These are phyloP conservation scores for Magnaporthales sp. DNA, from an alignment of 2,329 filamentous ascomycete genomes.

Conservation along the genomic window DNA sequence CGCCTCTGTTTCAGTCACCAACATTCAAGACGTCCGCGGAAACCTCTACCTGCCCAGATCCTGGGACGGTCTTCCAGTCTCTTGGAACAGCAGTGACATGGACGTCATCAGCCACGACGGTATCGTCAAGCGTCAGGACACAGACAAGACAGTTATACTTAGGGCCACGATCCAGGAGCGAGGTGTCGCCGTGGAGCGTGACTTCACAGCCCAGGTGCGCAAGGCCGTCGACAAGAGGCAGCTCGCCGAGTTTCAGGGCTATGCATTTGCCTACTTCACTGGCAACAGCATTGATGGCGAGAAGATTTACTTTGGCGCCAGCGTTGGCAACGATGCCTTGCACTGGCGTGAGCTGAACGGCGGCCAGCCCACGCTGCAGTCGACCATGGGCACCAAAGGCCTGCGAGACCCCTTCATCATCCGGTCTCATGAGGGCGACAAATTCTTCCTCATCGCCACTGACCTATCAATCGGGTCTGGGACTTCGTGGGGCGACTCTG, in stretches of 20 bases:
- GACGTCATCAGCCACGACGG: conserved; percentile 25
- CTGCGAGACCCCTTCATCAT: conserved; percentile 33
- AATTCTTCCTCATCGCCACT: conserved; percentile 30
- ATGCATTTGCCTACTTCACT: conserved; percentile 44
- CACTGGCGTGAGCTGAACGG: conserved; percentile 29
- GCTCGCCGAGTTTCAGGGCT: conserved; percentile 27
- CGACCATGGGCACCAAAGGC: conserved; percentile 27
- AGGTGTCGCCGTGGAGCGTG: conserved; percentile 16
- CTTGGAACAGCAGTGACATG: conserved; percentile 25
- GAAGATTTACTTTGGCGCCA: conserved; percentile 30
- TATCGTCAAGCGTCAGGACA: conserved; percentile 19
- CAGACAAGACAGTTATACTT: conserved; percentile 20
- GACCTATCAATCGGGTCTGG: conserved; percentile 27
- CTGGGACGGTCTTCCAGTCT: conserved; percentile 20
- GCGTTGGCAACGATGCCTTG: conserved; percentile 30
- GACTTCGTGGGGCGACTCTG: conserved; percentile 15
- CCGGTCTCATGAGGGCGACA: conserved; percentile 26
- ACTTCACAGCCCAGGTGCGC: conserved; percentile 24
- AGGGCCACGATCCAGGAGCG: conserved; percentile 23
- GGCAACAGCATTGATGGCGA: conserved; percentile 23
- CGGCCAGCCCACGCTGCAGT: conserved; percentile 26
- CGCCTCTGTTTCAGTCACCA: conserved; percentile 15
- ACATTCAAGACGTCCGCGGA: conserved; percentile 27
- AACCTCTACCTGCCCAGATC: conserved; percentile 25
- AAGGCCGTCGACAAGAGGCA: conserved; percentile 20